Evolutionary conservation across 768 basidiomycete species (phyloP).

Genomic region (Mycena sanguinolenta): DNA sequence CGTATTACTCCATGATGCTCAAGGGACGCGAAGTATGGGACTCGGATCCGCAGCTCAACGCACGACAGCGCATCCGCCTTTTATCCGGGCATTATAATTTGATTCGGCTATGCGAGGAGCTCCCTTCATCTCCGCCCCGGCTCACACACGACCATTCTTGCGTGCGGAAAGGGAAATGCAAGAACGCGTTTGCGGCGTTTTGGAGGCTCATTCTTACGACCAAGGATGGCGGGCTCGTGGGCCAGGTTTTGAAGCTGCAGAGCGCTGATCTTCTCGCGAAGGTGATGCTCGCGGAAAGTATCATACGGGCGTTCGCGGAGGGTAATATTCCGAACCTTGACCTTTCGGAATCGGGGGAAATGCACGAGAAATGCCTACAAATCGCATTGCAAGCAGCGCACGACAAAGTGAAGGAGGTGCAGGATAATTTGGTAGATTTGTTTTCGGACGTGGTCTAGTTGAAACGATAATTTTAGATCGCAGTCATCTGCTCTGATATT

Average conservation of each 20-base stretch:
- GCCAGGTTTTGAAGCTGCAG: slow-evolving; percentile 54
- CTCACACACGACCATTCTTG: slow-evolving; percentile 60
- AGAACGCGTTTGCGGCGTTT: slow-evolving; percentile 58
- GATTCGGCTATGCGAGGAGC: slow-evolving; percentile 57
- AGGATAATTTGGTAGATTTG: slow-evolving; percentile 60
- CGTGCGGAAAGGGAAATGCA: slow-evolving; percentile 55
- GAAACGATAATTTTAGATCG: background rate
- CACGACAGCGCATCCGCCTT: slow-evolving; percentile 64
- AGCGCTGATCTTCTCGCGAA: slow-evolving; percentile 60
- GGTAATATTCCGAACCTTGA: slow-evolving; percentile 56
- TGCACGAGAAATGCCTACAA: slow-evolving; percentile 61
- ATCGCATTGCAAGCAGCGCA: slow-evolving; percentile 56
- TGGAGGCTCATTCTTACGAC: slow-evolving; percentile 61
- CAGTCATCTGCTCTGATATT: background rate
- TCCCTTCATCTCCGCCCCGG: slow-evolving; percentile 57
- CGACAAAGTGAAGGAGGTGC: slow-evolving; percentile 60
- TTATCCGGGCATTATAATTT: slow-evolving; percentile 67
- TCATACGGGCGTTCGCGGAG: slow-evolving; percentile 60
- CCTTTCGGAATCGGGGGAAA: slow-evolving; percentile 49
- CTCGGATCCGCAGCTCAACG: slow-evolving; percentile 57
- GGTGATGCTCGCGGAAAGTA: slow-evolving; percentile 62
- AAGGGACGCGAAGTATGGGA: slow-evolving; percentile 66
- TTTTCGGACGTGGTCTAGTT: slow-evolving; percentile 56
- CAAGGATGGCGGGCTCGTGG: slow-evolving; percentile 42
- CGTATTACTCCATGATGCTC: slow-evolving; percentile 66